These are phyloP conservation scores for Barbarea vulgaris DNA, from an alignment of 345 rosid genomes.

Conservation along the genomic window DNA sequence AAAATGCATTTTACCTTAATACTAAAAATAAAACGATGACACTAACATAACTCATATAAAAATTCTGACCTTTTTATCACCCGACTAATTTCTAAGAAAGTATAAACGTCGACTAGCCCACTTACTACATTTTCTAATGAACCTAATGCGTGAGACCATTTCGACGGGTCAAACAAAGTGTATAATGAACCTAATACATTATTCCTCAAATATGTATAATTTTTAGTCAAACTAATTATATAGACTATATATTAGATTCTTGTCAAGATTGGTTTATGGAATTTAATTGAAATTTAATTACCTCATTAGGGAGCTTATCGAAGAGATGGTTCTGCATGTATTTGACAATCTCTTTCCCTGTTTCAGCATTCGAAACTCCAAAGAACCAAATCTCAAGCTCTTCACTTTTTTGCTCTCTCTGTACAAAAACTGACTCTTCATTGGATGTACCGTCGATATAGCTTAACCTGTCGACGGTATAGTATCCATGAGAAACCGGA, in stretches of 20 bases:
- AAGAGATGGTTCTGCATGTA: slow-evolving; percentile 67
- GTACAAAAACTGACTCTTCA: slow-evolving; percentile 51
- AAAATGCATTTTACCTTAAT: neutral
- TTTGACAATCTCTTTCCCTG: slow-evolving; percentile 55
- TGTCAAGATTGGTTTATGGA: neutral
- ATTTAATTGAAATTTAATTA: slow-evolving; percentile 22
- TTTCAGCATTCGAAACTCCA: slow-evolving; percentile 53
- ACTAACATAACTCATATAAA: neutral
- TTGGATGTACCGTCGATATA: slow-evolving; percentile 28
- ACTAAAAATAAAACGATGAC: neutral
- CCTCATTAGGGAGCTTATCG: slow-evolving; percentile 50
- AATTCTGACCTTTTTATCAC: too few species aligned
- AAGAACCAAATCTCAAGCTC: slow-evolving; percentile 71
- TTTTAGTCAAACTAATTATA: too few species aligned
- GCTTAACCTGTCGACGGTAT: slow-evolving; percentile 48
- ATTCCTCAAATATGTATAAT: too few species aligned
- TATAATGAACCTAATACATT: too few species aligned
- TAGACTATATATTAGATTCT: neutral
- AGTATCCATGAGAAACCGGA: slow-evolving; percentile 67
- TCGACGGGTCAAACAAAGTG: too few species aligned
- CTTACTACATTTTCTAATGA: too few species aligned
- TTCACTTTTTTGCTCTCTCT: slow-evolving; percentile 64
- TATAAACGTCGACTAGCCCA: too few species aligned
- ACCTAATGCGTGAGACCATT: too few species aligned
- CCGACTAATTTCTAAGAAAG: too few species aligned